Evolutionary conservation across 2,329 filamentous ascomycete genomes (phyloP), one percentile per base, ranked within the genome.

Genomic region (Ceratocystis colombiana): DNA sequence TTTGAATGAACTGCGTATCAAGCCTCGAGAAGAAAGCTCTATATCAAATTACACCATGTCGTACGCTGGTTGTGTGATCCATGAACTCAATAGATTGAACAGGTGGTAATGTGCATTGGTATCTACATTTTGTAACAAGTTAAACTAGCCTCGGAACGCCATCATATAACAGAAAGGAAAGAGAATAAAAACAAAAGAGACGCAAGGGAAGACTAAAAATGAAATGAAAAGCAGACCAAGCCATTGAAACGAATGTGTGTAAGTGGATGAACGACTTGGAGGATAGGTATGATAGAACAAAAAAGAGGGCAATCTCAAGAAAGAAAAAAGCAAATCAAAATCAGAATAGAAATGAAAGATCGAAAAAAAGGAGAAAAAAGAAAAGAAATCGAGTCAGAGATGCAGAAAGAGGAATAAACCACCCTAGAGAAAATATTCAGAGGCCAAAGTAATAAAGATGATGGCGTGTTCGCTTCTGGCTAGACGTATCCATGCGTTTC

Each of bases 91-190:
- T 30, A 33, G 22, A 57, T 57, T 57, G 53, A 57, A 57, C 22
- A 25, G 28, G 28, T 57, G 53, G 20, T 57, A 57, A 57, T 57
- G 53, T 57, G 53, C 53, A 57, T 57, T 57, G 53, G 53, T 57
- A 57, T 57, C 53, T 57, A 57, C 53, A 57, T 57, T 57, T 57
- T 64, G 55, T 61, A 66, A 66, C 44, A 61, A 61, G 57, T 50
- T 61, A 50, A 61, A 61, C 48, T 45, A 61, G 46, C 65, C 65
- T 64, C 37, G 50, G 44, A 67, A 67, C 66, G 66, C 66, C 66
- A 65, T 67, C 66, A 57, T 65, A 50, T 65, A 64, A 30, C 55
- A 46, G 8, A 30, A 62, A 62, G 53, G 20, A 53, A 62, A 66
- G 50, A 5, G 17, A 61, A 46, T 25, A 61, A 61, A 55, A 48